Evolutionary conservation across 768 basidiomycete genomes (phyloP).

Genomic region (Hortiboletus flavorubellus): DNA sequence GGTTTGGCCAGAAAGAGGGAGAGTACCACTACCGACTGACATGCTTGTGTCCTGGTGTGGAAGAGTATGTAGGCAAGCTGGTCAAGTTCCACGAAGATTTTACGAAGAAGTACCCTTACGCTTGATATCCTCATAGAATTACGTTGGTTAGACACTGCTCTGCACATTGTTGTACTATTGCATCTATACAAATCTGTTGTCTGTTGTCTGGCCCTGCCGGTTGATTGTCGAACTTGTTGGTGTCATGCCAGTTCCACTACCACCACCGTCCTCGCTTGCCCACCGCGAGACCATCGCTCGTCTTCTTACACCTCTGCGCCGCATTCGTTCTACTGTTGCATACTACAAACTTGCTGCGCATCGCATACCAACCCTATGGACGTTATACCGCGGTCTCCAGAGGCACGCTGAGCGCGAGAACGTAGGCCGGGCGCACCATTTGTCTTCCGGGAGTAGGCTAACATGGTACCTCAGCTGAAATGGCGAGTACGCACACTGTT

Average conservation of each 20-base stretch:
- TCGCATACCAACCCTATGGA: constrained; percentile 73
- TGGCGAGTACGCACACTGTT: constrained; percentile 56
- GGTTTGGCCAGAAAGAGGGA: constrained; percentile 91
- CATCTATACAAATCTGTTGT: constrained; percentile 3
- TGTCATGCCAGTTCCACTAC: constrained; percentile 16
- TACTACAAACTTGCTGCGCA: constrained; percentile 72
- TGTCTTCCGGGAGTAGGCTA: not conserved
- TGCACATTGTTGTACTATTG: not conserved
- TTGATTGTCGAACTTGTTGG: not conserved
- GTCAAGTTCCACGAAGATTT: constrained; percentile 71
- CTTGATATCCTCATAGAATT: constrained; percentile 12
- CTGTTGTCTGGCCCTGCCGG: not conserved
- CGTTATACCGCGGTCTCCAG: constrained; percentile 69
- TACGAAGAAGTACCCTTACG: constrained; percentile 42
- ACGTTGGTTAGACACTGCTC: not conserved
- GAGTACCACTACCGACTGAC: constrained; percentile 92
- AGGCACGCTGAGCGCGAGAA: constrained; percentile 50
- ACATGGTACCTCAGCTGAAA: constrained; percentile 44
- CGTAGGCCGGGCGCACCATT: constrained; percentile 36
- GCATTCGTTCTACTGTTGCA: constrained; percentile 56
- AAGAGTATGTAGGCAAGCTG: constrained; percentile 84
- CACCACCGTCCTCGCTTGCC: constrained; percentile 34
- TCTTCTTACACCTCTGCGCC: constrained; percentile 54
- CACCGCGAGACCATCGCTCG: constrained; percentile 53
- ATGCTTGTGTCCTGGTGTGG: constrained; percentile 91